Conservation (phyloP, 768 basidiomycete species). For the Russula sp. region DNA sequence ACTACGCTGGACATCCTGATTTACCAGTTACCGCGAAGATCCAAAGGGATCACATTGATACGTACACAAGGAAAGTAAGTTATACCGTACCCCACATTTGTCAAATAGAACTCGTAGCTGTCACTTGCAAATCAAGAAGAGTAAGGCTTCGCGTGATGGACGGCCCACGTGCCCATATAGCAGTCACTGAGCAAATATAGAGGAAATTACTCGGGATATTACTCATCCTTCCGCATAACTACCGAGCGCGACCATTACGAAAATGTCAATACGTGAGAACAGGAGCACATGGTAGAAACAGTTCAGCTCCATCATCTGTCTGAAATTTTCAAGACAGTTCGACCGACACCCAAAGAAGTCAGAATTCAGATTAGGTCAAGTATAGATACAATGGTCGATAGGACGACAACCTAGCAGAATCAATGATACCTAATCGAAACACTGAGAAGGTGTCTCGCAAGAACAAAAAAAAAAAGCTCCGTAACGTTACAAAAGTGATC, state of each 20-base stretch:
- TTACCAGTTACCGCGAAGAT: background rate
- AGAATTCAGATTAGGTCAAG: slow-evolving; percentile 5
- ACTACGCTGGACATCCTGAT: background rate
- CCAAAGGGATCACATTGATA: slow-evolving; percentile 2
- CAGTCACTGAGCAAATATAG: background rate
- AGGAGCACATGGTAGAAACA: background rate
- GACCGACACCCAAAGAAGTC: background rate
- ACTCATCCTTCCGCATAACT: background rate
- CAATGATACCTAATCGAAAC: slow-evolving; percentile 8
- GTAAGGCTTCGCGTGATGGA: too few relatives aligned
- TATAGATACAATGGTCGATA: slow-evolving; percentile 17
- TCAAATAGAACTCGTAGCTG: background rate
- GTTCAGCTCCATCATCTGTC: background rate
- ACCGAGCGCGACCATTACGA: background rate
- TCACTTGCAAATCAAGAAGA: slow-evolving; percentile 4
- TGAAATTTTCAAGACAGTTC: background rate
- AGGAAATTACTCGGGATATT: background rate
- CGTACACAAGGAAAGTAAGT: background rate
- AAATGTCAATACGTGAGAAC: background rate
- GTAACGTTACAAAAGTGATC: background rate
- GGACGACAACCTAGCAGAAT: slow-evolving; percentile 4
- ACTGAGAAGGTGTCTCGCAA: background rate
- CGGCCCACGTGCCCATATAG: background rate
- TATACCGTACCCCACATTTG: background rate
- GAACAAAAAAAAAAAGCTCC: background rate